Conservation (phyloP, 805 yeast genomes). For the Metschnikowia arizonensis region DNA sequence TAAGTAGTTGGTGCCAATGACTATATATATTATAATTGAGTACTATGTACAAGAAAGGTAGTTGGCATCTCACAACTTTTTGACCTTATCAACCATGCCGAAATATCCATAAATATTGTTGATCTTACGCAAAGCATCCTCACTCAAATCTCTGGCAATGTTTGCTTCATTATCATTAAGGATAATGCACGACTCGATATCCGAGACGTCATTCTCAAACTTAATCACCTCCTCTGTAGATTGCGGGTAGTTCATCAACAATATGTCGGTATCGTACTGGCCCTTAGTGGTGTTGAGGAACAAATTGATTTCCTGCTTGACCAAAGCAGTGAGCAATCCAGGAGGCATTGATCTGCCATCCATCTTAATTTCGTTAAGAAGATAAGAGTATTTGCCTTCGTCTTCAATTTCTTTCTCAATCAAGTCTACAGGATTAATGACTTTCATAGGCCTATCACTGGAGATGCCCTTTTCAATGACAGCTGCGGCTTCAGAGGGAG, state of each 20-base stretch:
- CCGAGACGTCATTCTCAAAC: conserved; percentile 67
- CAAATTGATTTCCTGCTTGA: conserved; percentile 35
- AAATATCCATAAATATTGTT: conserved; percentile 60
- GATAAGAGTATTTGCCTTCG: conserved; percentile 47
- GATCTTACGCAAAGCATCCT: conserved; percentile 24
- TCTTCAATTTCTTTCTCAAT: conserved; percentile 44
- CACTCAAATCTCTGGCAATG: conserved; percentile 15
- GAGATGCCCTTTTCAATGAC: conserved; percentile 15
- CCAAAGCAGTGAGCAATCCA: conserved; percentile 50
- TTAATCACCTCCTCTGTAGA: conserved; percentile 62
- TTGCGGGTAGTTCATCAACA: conserved; percentile 57
- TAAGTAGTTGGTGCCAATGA: background rate
- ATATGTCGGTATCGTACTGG: conserved; percentile 42
- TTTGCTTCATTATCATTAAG: conserved; percentile 27
- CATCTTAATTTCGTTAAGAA: conserved; percentile 44
- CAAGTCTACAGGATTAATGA: conserved; percentile 50
- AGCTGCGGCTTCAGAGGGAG: conserved; percentile 20
- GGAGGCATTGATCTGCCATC: conserved; percentile 30
- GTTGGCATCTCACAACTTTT: conserved; percentile 4
- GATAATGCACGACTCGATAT: conserved; percentile 38
- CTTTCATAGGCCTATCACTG: conserved; percentile 25
- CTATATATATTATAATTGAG: background rate
- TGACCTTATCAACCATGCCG: conserved; percentile 55
- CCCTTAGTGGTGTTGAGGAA: conserved; percentile 36
- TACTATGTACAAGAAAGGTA: conserved; percentile 4